These are phyloP conservation scores for Moesziomyces antarcticus DNA, from an alignment of 1,284 basidiomycete genomes.

Conservation along the genomic window DNA sequence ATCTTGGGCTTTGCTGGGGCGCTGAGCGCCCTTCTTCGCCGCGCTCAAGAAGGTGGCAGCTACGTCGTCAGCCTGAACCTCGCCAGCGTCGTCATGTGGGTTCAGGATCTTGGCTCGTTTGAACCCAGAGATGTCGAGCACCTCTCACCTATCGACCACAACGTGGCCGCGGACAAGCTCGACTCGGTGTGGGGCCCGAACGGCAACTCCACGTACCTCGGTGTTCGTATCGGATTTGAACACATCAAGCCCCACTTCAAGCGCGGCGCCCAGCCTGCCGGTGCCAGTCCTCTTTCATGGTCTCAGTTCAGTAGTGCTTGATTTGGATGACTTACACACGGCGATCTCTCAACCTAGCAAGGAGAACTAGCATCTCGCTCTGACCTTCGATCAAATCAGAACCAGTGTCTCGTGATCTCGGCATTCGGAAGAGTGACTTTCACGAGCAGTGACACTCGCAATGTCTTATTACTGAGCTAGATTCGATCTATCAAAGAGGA, in stretches of 20 bases:
- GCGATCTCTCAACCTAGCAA: no score
- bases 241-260: constrained; percentile 4
- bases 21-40: neutral
- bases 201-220: constrained; percentile 1
- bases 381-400: no score
- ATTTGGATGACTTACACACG: no score
- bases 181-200: neutral
- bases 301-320: neutral
- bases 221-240: neutral
- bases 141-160: constrained; percentile 3
- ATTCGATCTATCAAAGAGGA: no score
- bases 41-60: constrained; percentile 4
- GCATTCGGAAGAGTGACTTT: no score
- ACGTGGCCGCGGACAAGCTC: neutral
- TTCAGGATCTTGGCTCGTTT: constrained; percentile 1
- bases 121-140: neutral
- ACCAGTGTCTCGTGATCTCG: no score
- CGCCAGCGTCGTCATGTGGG: constrained; percentile 7
- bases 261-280: constrained; percentile 3
- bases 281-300: neutral
- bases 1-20: constrained; percentile 6
- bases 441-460: no score
- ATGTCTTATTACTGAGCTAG: no score
- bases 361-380: no score
- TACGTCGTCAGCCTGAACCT: constrained; percentile 7